Base-by-base conservation (phyloP, 345 rosid genomes). In the Pugionium dolabratum region DNA sequence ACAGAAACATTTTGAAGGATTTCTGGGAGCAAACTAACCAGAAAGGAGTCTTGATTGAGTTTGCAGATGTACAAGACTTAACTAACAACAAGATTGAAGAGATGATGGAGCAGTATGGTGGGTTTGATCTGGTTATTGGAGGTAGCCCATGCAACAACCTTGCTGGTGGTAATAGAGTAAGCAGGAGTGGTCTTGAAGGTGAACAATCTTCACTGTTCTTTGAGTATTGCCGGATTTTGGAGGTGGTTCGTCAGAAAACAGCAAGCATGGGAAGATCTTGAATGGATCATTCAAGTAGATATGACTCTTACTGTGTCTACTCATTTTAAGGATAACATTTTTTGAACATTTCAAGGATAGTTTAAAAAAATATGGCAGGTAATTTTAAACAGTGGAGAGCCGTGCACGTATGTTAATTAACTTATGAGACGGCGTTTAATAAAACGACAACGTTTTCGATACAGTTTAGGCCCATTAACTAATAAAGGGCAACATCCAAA, bases 21-120 rank as follows among this genome's bases (percentile, higher is more conserved):
- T 93, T 96, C 78, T 93, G 98, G 98, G 86, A 83, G 59, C 98
- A 93, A 72, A 93, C 98, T 0, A 84, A 84, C 75, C 98, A 93
- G 61, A 88, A 35, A 9, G 98, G 98, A n/a, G 76, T 2, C 7
- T 70, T 93, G 71, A 42, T 81, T 0, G 81, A 93, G 54, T 51
- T 83, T 25, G 51, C 54, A 0, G 97, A 93, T 36, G 79, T 93
- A 5, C 85, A 82, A 39, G 45, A 80, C 4, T 40, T 93, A 6
- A 58, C 74, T 11, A 83, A 68, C 0, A 78, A 80, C 31, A 70
- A 72, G 11, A 55, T 93, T 0, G 84, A 84, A 74, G 65, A 76
- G 6, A 9, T 86, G 46, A 86, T 93, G 78, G 48, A 32, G 10
- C 8, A 46, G 1, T 79, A 64, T 68, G 97, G 98, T 0, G 94